These are phyloP conservation scores for Tripterygium wilfordii DNA, from an alignment of 177 flowering plant genomes.

Conservation along the genomic window DNA sequence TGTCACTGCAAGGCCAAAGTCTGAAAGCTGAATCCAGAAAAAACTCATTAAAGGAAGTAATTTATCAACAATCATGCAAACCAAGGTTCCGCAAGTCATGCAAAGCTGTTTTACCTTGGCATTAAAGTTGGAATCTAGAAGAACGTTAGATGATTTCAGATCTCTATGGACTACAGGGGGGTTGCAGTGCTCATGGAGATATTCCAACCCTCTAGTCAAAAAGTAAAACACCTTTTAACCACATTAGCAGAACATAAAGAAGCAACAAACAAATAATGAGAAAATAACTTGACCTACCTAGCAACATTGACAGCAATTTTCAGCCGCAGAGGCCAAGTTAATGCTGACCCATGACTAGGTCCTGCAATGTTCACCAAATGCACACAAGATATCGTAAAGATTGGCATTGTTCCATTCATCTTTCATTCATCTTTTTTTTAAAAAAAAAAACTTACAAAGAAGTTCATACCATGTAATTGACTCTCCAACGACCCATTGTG, in stretches of 20 bases:
- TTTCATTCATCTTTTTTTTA: too few relatives aligned
- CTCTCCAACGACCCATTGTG: constrained; percentile 80
- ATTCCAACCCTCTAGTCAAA: constrained; percentile 72
- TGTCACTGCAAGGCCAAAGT: constrained; percentile 78
- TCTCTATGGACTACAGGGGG: constrained; percentile 90
- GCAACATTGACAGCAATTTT: constrained; percentile 88
- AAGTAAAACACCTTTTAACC: too few relatives aligned
- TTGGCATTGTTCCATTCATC: too few relatives aligned
- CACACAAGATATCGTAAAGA: background rate
- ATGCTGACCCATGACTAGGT: constrained; percentile 51
- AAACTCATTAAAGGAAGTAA: background rate
- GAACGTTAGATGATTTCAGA: constrained; percentile 86
- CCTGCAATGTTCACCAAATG: constrained; percentile 33
- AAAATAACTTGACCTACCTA: constrained; percentile 35
- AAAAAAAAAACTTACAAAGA: too few relatives aligned
- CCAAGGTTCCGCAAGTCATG: background rate
- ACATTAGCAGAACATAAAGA: too few relatives aligned
- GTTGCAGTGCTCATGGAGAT: constrained; percentile 82
- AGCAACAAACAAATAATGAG: background rate
- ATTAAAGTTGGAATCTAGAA: constrained; percentile 76
- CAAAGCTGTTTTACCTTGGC: constrained; percentile 57
- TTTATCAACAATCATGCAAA: background rate
- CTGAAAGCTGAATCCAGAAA: constrained; percentile 58
- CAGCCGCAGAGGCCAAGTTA: constrained; percentile 79
- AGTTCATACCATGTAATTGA: constrained; percentile 72